These are phyloP conservation scores for Capronia americana DNA, from an alignment of 2,329 filamentous ascomycete genomes.

Conservation along the genomic window DNA sequence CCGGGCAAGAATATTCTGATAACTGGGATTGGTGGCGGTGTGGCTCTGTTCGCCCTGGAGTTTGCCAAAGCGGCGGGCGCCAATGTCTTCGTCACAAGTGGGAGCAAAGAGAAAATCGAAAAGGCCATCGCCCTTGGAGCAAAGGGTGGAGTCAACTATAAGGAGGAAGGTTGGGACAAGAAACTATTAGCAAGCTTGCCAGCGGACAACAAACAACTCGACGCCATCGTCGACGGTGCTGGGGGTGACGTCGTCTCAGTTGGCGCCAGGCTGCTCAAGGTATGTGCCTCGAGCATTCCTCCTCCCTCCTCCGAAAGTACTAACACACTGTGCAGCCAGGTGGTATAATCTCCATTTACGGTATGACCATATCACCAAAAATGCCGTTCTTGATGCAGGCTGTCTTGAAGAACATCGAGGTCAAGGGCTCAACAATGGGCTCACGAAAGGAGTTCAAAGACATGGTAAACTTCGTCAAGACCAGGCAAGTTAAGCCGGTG, in stretches of 20 bases:
- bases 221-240: constrained; percentile 88
- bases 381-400: constrained; percentile 87
- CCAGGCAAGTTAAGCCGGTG: constrained; percentile 75
- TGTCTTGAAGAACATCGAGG: constrained; percentile 84
- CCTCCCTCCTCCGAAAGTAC: constrained; percentile 1
- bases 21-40: constrained; percentile 91
- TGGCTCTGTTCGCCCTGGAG: constrained; percentile 80
- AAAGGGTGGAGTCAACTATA: constrained; percentile 81
- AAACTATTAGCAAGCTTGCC: constrained; percentile 67
- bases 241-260: constrained; percentile 82
- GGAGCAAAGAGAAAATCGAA: constrained; percentile 75
- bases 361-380: constrained; percentile 86
- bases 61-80: constrained; percentile 78
- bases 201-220: constrained; percentile 70
- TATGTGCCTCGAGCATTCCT: constrained; percentile 41
- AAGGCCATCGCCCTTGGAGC: constrained; percentile 76
- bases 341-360: constrained; percentile 84
- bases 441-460: constrained; percentile 87
- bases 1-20: constrained; percentile 77
- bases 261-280: constrained; percentile 71
- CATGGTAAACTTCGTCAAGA: constrained; percentile 81
- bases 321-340: constrained; percentile 59
- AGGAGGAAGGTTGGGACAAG: constrained; percentile 79
- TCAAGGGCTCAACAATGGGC: constrained; percentile 88
- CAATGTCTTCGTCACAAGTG: constrained; percentile 81